Conservation (phyloP, 768 basidiomycete genomes). For the Rhizopogon vesiculosus region DNA sequence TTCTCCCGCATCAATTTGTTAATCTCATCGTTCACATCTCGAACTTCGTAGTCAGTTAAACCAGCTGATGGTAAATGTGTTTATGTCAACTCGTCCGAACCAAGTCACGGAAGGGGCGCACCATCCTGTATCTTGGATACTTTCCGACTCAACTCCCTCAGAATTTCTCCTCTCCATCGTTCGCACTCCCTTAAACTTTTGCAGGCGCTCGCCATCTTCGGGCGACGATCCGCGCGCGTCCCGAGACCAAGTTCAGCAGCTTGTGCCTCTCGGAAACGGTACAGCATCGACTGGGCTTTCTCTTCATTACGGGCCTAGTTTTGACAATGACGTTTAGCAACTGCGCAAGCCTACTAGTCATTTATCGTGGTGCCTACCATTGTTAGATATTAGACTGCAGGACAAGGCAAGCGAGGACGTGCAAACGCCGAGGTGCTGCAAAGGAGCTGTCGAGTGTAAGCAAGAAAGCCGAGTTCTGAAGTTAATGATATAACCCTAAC, state of each 20-base stretch:
- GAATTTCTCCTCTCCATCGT: slow-evolving; percentile 92
- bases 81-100: background rate
- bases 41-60: slow-evolving; percentile 90
- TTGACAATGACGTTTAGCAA: background rate
- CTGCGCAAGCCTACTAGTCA: no score
- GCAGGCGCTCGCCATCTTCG: slow-evolving; percentile 87
- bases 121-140: slow-evolving; percentile 98
- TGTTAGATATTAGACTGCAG: background rate
- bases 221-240: slow-evolving; percentile 78
- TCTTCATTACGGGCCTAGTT: slow-evolving; percentile 93
- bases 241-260: slow-evolving; percentile 93
- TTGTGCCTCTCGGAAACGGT: slow-evolving; percentile 95
- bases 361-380: background rate
- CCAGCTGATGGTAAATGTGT: slow-evolving; percentile 51
- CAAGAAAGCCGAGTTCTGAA: no score
- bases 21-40: slow-evolving; percentile 93
- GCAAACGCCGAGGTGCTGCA: background rate
- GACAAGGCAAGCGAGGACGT: background rate
- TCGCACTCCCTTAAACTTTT: slow-evolving; percentile 93
- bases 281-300: slow-evolving; percentile 93
- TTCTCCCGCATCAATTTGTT: slow-evolving; percentile 95
- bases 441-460: no score
- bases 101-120: slow-evolving; percentile 31
- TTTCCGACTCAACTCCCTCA: slow-evolving; percentile 92
- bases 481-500: no score